Base-by-base conservation (phyloP, 208 protist genomes). In the Leishmania guyanensis region DNA sequence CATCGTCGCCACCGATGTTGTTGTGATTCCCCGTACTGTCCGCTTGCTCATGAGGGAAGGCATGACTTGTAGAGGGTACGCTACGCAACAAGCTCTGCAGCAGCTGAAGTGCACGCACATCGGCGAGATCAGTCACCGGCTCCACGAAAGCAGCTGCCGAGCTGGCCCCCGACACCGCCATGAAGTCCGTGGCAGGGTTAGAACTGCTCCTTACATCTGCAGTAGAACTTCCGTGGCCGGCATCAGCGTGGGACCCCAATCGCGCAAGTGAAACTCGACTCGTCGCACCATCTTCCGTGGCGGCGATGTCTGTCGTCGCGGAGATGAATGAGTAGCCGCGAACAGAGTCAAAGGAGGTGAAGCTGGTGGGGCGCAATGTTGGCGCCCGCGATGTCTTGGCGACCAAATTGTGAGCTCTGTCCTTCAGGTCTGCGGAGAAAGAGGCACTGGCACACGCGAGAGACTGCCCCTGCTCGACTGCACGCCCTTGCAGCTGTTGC, bases 11-110 rank as follows among this genome's bases (percentile, higher is more conserved):
- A 14, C 29, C 68, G 17, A 8, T 2, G 22, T 20, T n/a, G 14
- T 51, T 29, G 22, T 22, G 36, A 14, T n/a, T 46, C 12, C 16
- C 43, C 4, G 43, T 14, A 20, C 10, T 3, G 8, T 76, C 53
- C 1, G 43, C 53, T n/a, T 50, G 8, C 29, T 46, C 26, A 36
- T 72, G 29, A 10, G 56, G 8, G 66, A 33, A 33, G n/a, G 43
- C n/a, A 29, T 0, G 9, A 12, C n/a, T 39, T 20, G 26, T 17
- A n/a, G 43, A 16, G 2, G 76, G 70, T 9, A 82, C 43, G 53
- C 72, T 81, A 43, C 77, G 76, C 62, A 75, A 43, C 26, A 85
- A 68, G 26, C 82, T 81, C 54, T 79, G 82, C 39, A 85, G 76
- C 26, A 85, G 77, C 77, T 85, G 82, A 65, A 82, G 16, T 1